Conservation (phyloP, 2,329 filamentous ascomycete genomes). For the Colletotrichum sp. region DNA sequence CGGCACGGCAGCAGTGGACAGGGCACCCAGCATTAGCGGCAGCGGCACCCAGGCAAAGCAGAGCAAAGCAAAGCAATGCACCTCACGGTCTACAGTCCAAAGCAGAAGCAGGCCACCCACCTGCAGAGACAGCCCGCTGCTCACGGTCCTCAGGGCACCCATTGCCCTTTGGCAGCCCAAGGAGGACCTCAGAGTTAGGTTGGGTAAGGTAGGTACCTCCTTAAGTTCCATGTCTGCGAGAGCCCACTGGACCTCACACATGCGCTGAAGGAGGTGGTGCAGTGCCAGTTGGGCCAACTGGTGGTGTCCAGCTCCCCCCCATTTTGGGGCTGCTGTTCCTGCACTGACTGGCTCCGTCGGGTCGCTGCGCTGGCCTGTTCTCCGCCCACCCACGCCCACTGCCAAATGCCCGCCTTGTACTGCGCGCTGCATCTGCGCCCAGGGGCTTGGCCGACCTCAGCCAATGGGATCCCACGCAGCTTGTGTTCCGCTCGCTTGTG, state of each 20-base stretch:
- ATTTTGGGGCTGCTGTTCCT: constrained; percentile 19
- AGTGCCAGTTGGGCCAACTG: background rate
- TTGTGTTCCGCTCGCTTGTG: constrained; percentile 4
- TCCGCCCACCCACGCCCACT: background rate
- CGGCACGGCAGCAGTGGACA: background rate
- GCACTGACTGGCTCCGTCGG: constrained; percentile 14
- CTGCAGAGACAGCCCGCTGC: background rate
- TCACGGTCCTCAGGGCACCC: background rate
- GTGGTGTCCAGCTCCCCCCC: background rate
- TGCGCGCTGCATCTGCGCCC: background rate
- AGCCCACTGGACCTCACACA: background rate
- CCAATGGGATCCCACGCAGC: constrained; percentile 7
- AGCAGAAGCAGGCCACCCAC: background rate
- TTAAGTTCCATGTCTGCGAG: background rate
- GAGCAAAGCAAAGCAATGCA: constrained; percentile 9
- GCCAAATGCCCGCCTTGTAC: background rate
- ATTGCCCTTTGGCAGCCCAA: background rate
- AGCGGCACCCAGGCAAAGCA: background rate
- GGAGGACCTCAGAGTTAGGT: background rate
- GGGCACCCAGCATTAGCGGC: background rate
- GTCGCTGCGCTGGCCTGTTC: constrained; percentile 14
- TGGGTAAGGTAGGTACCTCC: background rate
- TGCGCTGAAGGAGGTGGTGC: background rate
- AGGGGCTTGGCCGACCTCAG: background rate
- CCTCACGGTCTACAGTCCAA: background rate